phyloP scores from a whole-genome alignment of 2,329 filamentous ascomycete genomes.

The Trichoderma lentiforme region DNA sequence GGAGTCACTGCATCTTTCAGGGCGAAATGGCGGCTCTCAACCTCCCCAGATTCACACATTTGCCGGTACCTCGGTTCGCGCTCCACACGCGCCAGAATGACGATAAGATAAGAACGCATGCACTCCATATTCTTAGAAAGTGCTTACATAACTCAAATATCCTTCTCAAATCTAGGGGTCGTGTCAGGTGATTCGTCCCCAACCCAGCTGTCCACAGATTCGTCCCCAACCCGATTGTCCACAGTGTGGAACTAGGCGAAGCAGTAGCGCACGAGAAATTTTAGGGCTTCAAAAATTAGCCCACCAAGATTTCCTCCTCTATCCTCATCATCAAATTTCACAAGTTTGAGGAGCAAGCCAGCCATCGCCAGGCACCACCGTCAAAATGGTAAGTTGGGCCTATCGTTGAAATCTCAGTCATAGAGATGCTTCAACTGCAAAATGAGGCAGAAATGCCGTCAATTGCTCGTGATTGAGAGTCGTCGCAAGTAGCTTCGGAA shows the following conservation, averaged over 20 bases:
- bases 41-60: not conserved
- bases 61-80: slow-evolving; percentile 20
- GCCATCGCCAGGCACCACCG: slow-evolving; percentile 50
- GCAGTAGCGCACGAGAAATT: slow-evolving; percentile 21
- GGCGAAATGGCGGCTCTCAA: not conserved
- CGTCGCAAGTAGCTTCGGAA: slow-evolving; percentile 99
- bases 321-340: slow-evolving; percentile 26
- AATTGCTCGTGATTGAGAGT: slow-evolving; percentile 56
- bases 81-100: not conserved
- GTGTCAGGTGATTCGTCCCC: slow-evolving; percentile 40
- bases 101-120: slow-evolving; percentile 15
- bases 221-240: slow-evolving; percentile 33
- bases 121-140: not conserved
- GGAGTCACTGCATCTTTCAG: slow-evolving; percentile 1
- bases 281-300: slow-evolving; percentile 43
- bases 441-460: slow-evolving; percentile 43
- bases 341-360: slow-evolving; percentile 37
- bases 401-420: slow-evolving; percentile 27
- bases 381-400: slow-evolving; percentile 68
- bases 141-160: not conserved
- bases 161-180: not conserved
- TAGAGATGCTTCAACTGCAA: slow-evolving; percentile 24
- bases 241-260: slow-evolving; percentile 22
- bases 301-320: slow-evolving; percentile 39
- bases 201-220: slow-evolving; percentile 29